phyloP scores from a whole-genome alignment of 208 protist species.

The Crithidia acanthocephali region DNA sequence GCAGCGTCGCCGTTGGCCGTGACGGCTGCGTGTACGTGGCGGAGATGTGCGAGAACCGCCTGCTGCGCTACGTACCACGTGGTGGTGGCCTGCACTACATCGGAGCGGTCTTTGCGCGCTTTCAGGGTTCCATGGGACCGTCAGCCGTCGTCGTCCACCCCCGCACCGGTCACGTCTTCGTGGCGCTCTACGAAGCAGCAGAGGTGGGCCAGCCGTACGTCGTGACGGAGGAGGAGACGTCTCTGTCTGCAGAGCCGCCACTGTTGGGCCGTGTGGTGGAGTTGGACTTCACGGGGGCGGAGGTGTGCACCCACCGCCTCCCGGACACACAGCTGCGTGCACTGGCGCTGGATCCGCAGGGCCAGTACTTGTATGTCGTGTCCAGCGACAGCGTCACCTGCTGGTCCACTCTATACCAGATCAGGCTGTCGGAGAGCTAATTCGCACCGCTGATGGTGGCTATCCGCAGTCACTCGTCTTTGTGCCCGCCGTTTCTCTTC shows the following conservation, averaged over 20 bases:
- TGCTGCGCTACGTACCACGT: slow-evolving; percentile 65
- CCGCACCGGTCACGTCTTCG: slow-evolving; percentile 52
- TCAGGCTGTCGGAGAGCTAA: slow-evolving; percentile 13
- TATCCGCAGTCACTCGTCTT: neutral
- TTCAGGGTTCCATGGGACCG: slow-evolving; percentile 72
- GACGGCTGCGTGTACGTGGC: slow-evolving; percentile 67
- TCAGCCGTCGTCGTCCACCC: slow-evolving; percentile 51
- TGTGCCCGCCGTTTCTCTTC: no score
- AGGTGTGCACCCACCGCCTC: slow-evolving; percentile 45
- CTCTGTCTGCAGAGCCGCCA: neutral
- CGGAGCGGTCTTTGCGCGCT: slow-evolving; percentile 59
- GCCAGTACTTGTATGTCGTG: slow-evolving; percentile 46
- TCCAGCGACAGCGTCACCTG: slow-evolving; percentile 44
- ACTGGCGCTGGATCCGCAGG: slow-evolving; percentile 41
- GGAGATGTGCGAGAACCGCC: slow-evolving; percentile 64
- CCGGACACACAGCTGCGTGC: slow-evolving; percentile 47
- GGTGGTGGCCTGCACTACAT: slow-evolving; percentile 50
- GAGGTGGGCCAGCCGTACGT: slow-evolving; percentile 17
- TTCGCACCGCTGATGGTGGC: neutral
- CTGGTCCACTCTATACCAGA: slow-evolving; percentile 46
- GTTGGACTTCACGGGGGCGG: slow-evolving; percentile 41
- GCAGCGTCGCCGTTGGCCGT: slow-evolving; percentile 48
- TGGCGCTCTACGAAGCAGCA: slow-evolving; percentile 61
- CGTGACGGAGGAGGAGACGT: neutral
- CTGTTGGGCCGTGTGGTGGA: slow-evolving; percentile 51